These are phyloP conservation scores for Phytopythium montanum DNA, from an alignment of 352 stramenopile species.

Conservation along the genomic window DNA sequence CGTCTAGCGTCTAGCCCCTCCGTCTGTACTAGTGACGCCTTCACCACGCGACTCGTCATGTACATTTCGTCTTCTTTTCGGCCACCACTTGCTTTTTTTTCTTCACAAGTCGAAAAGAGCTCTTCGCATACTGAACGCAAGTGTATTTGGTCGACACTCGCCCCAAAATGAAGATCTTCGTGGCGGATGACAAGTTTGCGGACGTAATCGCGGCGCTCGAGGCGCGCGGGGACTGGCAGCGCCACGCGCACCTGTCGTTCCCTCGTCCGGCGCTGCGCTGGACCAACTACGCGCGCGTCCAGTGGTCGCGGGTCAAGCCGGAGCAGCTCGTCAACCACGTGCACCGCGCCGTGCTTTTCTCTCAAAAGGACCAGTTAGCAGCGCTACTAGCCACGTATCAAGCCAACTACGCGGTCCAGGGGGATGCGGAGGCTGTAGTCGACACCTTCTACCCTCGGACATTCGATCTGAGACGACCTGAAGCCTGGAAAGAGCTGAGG, in stretches of 20 bases:
- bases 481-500: constrained; percentile 16
- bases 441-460: constrained; percentile 55
- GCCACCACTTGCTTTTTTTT: no score
- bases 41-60: no score
- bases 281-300: constrained; percentile 67
- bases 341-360: constrained; percentile 54
- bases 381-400: constrained; percentile 29
- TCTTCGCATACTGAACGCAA: no score
- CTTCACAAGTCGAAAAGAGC: no score
- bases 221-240: constrained; percentile 32
- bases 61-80: no score
- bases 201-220: constrained; percentile 41
- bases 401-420: no score
- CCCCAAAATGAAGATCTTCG: constrained; percentile 20
- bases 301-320: constrained; percentile 37
- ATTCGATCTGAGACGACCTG: constrained; percentile 25
- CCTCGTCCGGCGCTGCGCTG: constrained; percentile 59
- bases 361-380: constrained; percentile 55
- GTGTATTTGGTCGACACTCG: neutral
- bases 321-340: constrained; percentile 68
- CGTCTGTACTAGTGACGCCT: neutral
- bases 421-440: constrained; percentile 10
- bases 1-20: no score
- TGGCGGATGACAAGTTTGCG: constrained; percentile 54
- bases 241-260: constrained; percentile 53